Base-by-base conservation (phyloP, 1,284 basidiomycete genomes). In the Vanrija sp. region DNA sequence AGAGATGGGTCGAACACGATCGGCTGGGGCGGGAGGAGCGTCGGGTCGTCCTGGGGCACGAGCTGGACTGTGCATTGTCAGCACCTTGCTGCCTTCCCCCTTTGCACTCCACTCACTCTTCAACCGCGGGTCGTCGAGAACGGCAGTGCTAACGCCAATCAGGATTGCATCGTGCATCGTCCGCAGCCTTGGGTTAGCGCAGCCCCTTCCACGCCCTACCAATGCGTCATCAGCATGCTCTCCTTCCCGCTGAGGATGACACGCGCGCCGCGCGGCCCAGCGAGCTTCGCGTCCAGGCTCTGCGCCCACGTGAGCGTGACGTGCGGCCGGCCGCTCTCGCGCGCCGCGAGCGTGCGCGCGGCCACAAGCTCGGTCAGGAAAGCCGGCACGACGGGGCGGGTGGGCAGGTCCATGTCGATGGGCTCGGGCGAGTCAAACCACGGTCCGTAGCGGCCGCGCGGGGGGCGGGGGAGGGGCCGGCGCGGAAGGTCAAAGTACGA, bases 141-240 rank as follows among this genome's bases (percentile, higher is more conserved):
- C 75, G 12, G 91, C 85, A 0, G 95, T 98, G 5, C 89, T 89
- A 43, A 95, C 84, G 6, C 95, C 95, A 43, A 98, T 82, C 28
- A 98, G 78, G 60, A 98, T 97, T 9, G 84, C 91, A 69, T 96
- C 90, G 75, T 98, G 94, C 81, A 92, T 83, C 0, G 88, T 82
- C 61, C 91, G 81, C 82, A 92, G 84, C 86, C 88, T 91, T 61
- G 12, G 19, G 21, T 55, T 43, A 52, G 52, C 6, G 10, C 28
- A 6, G 3, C 3, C 38, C 16, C n/a, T 34, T 7, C 23, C 42
- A 5, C 2, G 0, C 65, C 79, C 46, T 40, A 92, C 91, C 87
- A 88, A 74, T 98, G 95, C 14, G 95, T 98, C 89, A 98, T 92
- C 45, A 85, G 67, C 87, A 95, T 89, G 72, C 89, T 94, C 69